A percentile compares a stretch with the other conserved stretches of the same genome.
Evolutionary conservation across 129 eudicot genomes (phyloP).

Genomic region (Lactuca sativa): DNA sequence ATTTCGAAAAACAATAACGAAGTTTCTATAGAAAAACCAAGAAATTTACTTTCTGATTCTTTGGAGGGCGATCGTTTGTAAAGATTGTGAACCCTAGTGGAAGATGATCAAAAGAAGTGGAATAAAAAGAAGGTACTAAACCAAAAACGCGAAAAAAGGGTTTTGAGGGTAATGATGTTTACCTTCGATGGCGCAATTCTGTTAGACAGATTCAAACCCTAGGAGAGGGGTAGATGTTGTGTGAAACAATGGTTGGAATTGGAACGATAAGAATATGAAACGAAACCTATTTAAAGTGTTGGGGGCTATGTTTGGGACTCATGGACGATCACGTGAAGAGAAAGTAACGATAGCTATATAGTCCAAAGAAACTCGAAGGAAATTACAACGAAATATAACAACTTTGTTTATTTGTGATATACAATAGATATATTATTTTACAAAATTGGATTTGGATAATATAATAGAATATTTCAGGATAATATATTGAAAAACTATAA

Average conservation of each 20-base stretch:
- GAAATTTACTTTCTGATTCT: neutral
- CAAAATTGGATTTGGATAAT: too few species aligned
- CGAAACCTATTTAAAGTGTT: constrained; percentile 12
- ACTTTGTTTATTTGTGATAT: neutral
- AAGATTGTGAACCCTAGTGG: neutral
- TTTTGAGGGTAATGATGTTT: neutral
- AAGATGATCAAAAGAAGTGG: neutral
- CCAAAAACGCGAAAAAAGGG: neutral
- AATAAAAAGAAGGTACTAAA: neutral
- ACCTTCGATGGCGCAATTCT: constrained; percentile 23
- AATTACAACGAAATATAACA: neutral
- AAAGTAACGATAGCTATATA: neutral
- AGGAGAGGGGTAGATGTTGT: neutral
- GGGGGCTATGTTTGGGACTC: neutral
- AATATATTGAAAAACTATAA: too few species aligned
- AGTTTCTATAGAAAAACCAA: neutral
- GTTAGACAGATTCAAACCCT: constrained; percentile 26
- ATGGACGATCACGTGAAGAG: neutral
- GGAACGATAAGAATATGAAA: constrained; percentile 4
- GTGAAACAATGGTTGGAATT: neutral
- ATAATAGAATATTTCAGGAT: too few species aligned
- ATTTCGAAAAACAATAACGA: neutral
- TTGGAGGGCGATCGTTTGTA: neutral
- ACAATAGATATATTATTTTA: too few species aligned
- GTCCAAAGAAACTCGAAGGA: too few species aligned